Conservation (phyloP, 768 basidiomycete genomes). For the Lenzites betulinus region DNA sequence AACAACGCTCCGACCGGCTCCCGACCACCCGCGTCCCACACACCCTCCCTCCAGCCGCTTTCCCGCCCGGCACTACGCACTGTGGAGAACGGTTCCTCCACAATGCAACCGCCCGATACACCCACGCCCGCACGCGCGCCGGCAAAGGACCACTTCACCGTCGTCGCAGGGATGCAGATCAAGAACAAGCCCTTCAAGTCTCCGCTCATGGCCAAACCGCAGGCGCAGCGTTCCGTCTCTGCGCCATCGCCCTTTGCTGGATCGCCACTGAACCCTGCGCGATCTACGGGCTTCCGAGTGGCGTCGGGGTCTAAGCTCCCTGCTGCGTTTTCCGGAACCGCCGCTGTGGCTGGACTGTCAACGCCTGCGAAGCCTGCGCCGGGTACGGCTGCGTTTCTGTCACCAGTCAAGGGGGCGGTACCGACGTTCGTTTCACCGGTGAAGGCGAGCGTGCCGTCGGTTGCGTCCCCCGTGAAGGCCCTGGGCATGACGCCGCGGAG, state of each 20-base stretch:
- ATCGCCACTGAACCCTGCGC: constrained; percentile 21
- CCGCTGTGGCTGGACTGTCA: background rate
- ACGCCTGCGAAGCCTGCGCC: background rate
- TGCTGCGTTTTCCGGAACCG: constrained; percentile 7
- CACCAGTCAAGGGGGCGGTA: constrained; percentile 18
- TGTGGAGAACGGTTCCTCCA: constrained; percentile 23
- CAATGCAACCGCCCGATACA: constrained; percentile 17
- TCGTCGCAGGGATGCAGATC: constrained; percentile 10
- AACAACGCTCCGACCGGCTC: constrained; percentile 1
- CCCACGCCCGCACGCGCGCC: constrained; percentile 18
- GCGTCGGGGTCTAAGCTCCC: constrained; percentile 16
- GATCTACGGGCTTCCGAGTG: background rate
- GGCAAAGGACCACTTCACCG: constrained; percentile 9
- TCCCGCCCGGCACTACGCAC: constrained; percentile 21
- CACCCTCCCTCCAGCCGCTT: constrained; percentile 2
- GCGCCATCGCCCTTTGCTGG: constrained; percentile 1
- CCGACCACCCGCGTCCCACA: background rate
- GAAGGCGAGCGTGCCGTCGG: constrained; percentile 8
- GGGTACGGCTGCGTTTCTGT: background rate
- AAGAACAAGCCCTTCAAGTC: constrained; percentile 33
- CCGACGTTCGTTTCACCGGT: constrained; percentile 8
- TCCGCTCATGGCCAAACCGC: constrained; percentile 21
- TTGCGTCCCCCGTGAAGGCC: constrained; percentile 19
- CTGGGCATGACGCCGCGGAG: constrained; percentile 33
- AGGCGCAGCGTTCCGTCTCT: background rate